Evolutionary conservation across 495 filamentous ascomycete species (phyloP), one percentile per base, ranked within the genome.

Genomic region (Venustampulla echinocandica): DNA sequence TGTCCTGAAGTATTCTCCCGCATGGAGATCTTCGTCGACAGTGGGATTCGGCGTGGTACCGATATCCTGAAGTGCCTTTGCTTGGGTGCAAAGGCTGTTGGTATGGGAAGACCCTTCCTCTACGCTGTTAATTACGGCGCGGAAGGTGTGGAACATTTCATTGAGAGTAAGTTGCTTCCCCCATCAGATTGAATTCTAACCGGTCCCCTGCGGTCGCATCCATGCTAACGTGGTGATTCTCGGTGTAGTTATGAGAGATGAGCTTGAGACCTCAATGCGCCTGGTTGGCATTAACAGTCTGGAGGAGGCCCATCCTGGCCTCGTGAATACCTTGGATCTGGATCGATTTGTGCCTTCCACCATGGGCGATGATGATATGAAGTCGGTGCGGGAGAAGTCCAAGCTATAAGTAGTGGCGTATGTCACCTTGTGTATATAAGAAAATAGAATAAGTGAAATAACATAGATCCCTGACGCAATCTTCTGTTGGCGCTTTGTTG

Each of bases 61-160:
- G 81, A 84, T 55, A 77, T 84, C 10, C 75, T 84, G 46, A 85
- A 84, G 58, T 77, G 77, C 0, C 34, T 85, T 39, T 79, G 74
- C 41, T 59, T 85, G 10, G 81, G 81, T 2, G 79, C 79, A 4
- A 75, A 62, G 42, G 78, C 69, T 0, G 79, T 82, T 14, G 79
- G 73, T 17, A 58, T 85, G 13, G 81, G 81, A 17, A 64, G 80
- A 41, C 74, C 72, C 10, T 70, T 71, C 32, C 53, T 84, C 51
- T 83, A 71, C 48, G 65, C 69, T 1, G 27, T 80, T 15, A 81
- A 76, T 36, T 90, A 86, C 51, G 86, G 86, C 9, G 75, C 74
- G 55, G 78, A 81, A 46, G 85, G 86, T 1, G 78, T 90, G 38
- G 80, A 82, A 64, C 68, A 79, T 65, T 69, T 66, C 36, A 59